Evolutionary conservation across 768 basidiomycete genomes (phyloP).

Genomic region (Sporobolomyces roseus): DNA sequence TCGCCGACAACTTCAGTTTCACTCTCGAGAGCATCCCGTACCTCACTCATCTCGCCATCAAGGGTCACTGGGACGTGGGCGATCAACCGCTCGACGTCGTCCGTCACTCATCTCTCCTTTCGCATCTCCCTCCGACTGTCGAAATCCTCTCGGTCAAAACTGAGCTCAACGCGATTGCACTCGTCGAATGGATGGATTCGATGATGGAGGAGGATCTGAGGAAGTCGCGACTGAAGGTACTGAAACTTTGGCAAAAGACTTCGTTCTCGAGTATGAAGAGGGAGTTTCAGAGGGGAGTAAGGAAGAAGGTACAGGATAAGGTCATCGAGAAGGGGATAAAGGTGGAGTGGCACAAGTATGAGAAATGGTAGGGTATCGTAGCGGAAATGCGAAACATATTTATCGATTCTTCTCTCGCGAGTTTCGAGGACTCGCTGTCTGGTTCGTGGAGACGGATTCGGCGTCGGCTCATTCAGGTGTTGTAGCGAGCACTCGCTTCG

Average conservation of each 20-base stretch:
- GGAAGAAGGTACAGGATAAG: conserved; percentile 20
- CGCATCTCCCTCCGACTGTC: neutral
- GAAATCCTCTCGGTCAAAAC: conserved; percentile 1
- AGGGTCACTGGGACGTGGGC: conserved; percentile 17
- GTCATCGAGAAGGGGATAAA: conserved; percentile 3
- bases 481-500: too few relatives aligned
- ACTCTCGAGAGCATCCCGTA: neutral
- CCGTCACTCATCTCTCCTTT: conserved; percentile 15
- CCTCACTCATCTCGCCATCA: conserved; percentile 13
- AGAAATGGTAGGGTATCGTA: conserved; percentile 36
- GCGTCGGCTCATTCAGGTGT: too few relatives aligned
- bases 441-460: too few relatives aligned
- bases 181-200: conserved; percentile 13
- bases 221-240: conserved; percentile 54
- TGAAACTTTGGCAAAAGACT: conserved; percentile 72
- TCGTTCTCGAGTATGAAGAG: conserved; percentile 42
- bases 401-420: too few relatives aligned
- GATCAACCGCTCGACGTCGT: conserved; percentile 27
- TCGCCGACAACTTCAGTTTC: conserved; percentile 2
- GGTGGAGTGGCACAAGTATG: conserved; percentile 21
- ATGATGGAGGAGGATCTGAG: neutral
- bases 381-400: too few relatives aligned
- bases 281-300: conserved; percentile 16
- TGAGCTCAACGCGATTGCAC: conserved; percentile 26
- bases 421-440: too few relatives aligned